phyloP scores from a whole-genome alignment of 176 grass and related monocot genomes.

The Hordeum vulgare region DNA sequence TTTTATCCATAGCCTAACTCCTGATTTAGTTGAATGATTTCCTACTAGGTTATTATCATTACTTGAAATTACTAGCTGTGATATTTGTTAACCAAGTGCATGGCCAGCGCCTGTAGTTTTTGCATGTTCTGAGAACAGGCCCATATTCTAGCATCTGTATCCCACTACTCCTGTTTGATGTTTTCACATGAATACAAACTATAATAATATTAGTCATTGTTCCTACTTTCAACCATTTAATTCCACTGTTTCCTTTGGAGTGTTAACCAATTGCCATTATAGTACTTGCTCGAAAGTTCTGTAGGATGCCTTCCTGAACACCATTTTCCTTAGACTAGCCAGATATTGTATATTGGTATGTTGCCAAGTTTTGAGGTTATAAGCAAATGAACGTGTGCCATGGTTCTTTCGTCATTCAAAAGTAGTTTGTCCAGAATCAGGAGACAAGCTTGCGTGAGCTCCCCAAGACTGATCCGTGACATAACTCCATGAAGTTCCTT shows the following conservation, averaged over 20 bases:
- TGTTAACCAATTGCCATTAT: background rate
- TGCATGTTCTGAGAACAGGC: background rate
- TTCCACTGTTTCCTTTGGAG: background rate
- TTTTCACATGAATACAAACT: background rate
- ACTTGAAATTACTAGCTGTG: background rate
- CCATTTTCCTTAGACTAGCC: background rate
- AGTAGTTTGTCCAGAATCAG: background rate
- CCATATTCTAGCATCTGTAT: background rate
- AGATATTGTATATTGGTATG: background rate
- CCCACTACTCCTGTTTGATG: background rate
- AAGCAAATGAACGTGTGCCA: background rate
- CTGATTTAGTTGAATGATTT: background rate
- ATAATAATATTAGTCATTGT: background rate
- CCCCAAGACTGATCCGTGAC: too few relatives aligned
- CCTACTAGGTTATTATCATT: background rate
- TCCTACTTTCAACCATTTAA: background rate
- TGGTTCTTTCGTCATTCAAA: background rate
- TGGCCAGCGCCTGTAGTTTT: background rate
- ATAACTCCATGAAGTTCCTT: background rate
- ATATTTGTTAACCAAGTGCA: slow-evolving; percentile 11
- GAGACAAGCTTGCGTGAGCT: background rate
- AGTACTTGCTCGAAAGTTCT: background rate
- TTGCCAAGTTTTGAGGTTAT: background rate
- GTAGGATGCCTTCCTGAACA: background rate
- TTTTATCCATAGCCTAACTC: background rate